Evolutionary conservation across 768 basidiomycete genomes (phyloP).

Genomic region (Amanita fuliginea): DNA sequence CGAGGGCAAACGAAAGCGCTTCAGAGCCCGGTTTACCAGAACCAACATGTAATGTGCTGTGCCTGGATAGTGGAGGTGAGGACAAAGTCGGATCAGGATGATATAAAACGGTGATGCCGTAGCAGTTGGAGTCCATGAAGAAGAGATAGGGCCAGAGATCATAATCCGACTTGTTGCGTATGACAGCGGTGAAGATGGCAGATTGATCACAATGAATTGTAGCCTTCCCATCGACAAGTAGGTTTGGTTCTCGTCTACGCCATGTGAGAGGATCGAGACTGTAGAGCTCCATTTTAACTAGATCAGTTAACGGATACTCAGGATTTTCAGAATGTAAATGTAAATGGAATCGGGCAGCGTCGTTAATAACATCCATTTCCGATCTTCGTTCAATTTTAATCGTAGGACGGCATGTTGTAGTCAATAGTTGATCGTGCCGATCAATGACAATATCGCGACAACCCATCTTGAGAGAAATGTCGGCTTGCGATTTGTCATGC

Average conservation of each 20-base stretch:
- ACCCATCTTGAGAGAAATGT: slow-evolving; percentile 38
- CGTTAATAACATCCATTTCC: slow-evolving; percentile 33
- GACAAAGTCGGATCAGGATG: slow-evolving; percentile 28
- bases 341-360: slow-evolving; percentile 48
- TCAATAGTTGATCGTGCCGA: slow-evolving; percentile 31
- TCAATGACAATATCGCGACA: slow-evolving; percentile 29
- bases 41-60: slow-evolving; percentile 27
- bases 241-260: slow-evolving; percentile 31
- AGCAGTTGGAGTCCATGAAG: slow-evolving; percentile 48
- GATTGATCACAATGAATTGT: slow-evolving; percentile 30
- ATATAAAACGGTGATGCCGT: slow-evolving; percentile 45
- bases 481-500: slow-evolving; percentile 29
- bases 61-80: slow-evolving; percentile 33
- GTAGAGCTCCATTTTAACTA: slow-evolving; percentile 44
- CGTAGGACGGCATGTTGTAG: slow-evolving; percentile 22
- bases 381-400: slow-evolving; percentile 24
- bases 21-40: slow-evolving; percentile 33
- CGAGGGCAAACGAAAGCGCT: slow-evolving; percentile 33
- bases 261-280: slow-evolving; percentile 34
- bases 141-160: slow-evolving; percentile 56
- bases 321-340: slow-evolving; percentile 45
- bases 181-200: slow-evolving; percentile 33
- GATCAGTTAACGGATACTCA: slow-evolving; percentile 30
- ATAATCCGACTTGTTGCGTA: slow-evolving; percentile 37
- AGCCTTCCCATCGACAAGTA: slow-evolving; percentile 37